Base-by-base conservation (phyloP, 106 monocot species). In the Amphibolis antarctica region DNA sequence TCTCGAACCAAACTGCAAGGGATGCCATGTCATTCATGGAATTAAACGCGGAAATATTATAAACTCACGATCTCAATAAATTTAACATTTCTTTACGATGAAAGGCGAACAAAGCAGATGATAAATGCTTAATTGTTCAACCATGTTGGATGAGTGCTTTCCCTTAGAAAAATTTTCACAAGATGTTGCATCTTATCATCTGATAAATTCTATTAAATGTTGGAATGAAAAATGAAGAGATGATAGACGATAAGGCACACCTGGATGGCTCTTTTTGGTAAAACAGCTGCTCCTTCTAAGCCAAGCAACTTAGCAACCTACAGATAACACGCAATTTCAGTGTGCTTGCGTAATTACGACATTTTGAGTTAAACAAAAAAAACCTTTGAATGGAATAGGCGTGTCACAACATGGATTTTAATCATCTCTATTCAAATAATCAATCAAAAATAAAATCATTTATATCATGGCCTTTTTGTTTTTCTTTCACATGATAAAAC, bases 191-290 rank as follows among this genome's bases (percentile, higher is more conserved):
- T 36, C 36, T 4, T 36, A 36, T 36, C 7, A 36, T 36, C 7
- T 36, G 36, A 2, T 36, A n/a, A n/a, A 7, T 36, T 36, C 36
- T 36, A 36, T 4, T 36, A 36, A 36, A 36, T 36, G 36, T 7
- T 7, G 7, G 36, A 36, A 36, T 36, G 2, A 36, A 7, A 36
- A 36, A 36, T 7, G 7, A 36, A 36, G 4, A 36, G 36, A 36
- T 4, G 36, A 36, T 36, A 4, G 36, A 36, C 7, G 36, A 36
- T 36, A 36, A 7, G 59, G 22, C 26, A 28, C 52, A 98, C 98
- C 87, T 98, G 98, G 19, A 98, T 98, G 51, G 98, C 98, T 48
- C 98, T 78, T 66, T 98, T 98, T 31, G 98, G 98, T 42, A 83
- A 66, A 67, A 63, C 22, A 66, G 87, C 72, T 46, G 87, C 98